Conservation (phyloP, 2,329 filamentous ascomycete species). For the Cladosporium sp. region DNA sequence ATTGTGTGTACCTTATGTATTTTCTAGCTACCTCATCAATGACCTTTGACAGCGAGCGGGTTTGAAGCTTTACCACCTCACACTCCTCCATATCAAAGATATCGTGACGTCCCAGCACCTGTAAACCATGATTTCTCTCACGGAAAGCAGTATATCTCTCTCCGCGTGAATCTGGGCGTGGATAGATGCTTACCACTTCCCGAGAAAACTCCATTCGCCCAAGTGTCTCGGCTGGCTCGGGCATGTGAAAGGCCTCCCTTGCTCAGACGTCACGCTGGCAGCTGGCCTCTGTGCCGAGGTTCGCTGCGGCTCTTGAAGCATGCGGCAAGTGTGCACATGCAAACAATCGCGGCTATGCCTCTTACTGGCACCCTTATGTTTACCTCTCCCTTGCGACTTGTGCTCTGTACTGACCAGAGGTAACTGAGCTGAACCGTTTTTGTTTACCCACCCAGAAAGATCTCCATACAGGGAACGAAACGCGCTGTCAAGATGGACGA, state of each 20-base stretch:
- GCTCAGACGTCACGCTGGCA: background rate
- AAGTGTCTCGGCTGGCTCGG: constrained; percentile 5
- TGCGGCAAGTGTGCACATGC: constrained; percentile 6
- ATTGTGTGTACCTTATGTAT: background rate
- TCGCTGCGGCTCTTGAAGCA: constrained; percentile 7
- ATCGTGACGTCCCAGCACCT: too few relatives aligned
- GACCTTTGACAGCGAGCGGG: too few relatives aligned
- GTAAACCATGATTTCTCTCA: too few relatives aligned
- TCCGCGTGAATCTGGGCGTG: too few relatives aligned
- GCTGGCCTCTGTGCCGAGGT: background rate
- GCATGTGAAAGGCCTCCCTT: constrained; percentile 12
- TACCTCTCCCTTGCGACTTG: background rate
- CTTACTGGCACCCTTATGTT: background rate
- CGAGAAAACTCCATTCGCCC: background rate
- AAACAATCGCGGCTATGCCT: constrained; percentile 5
- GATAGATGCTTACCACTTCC: background rate
- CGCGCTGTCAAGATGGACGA: constrained; percentile 9
- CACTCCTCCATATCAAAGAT: too few relatives aligned
- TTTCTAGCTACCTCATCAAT: too few relatives aligned
- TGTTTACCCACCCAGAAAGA: background rate
- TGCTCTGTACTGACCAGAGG: background rate
- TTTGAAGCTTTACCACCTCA: too few relatives aligned
- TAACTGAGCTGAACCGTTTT: background rate
- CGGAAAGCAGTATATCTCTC: too few relatives aligned
- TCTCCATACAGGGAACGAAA: background rate